A percentile compares a stretch with the other conserved stretches of the same genome.
Conservation (phyloP, 2,329 filamentous ascomycete species). For the Pseudogymnoascus sp. region DNA sequence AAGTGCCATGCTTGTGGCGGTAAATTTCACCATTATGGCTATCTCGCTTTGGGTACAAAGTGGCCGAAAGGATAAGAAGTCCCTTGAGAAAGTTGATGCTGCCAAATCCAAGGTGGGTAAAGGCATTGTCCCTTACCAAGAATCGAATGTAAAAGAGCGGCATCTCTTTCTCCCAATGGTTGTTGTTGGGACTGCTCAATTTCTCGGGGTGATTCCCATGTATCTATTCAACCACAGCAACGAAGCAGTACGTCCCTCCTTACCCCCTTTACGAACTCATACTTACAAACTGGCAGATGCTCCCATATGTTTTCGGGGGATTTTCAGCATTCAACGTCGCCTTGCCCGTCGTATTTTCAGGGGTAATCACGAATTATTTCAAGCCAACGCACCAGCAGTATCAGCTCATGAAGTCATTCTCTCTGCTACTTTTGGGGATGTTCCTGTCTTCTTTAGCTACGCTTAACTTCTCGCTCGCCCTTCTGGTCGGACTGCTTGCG, state of each 20-base stretch:
- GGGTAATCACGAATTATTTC: conserved; percentile 43
- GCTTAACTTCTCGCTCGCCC: conserved; percentile 86
- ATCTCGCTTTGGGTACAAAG: conserved; percentile 91
- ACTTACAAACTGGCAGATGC: conserved; percentile 38
- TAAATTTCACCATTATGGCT: conserved; percentile 91
- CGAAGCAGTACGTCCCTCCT: conserved; percentile 6
- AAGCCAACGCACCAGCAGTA: conserved; percentile 60
- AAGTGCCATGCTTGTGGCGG: conserved; percentile 92
- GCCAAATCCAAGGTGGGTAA: conserved; percentile 14
- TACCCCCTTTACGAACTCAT: neutral
- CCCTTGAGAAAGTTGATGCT: conserved; percentile 11
- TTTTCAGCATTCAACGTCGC: conserved; percentile 54
- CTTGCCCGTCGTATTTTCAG: conserved; percentile 51
- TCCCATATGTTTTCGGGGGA: conserved; percentile 49
- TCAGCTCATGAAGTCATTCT: conserved; percentile 79
- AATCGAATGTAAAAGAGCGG: conserved; percentile 31
- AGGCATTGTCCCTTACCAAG: conserved; percentile 21
- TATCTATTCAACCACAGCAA: conserved; percentile 68
- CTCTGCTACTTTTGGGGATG: conserved; percentile 84
- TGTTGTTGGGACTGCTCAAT: conserved; percentile 65
- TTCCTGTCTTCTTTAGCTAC: conserved; percentile 88
- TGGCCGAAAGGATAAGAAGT: conserved; percentile 39
- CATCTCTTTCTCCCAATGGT: conserved; percentile 65
- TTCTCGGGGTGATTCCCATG: conserved; percentile 70
- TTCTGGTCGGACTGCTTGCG: conserved; percentile 74